phyloP scores from a whole-genome alignment of 129 eudicot genomes.

The Flaveria linearis region DNA sequence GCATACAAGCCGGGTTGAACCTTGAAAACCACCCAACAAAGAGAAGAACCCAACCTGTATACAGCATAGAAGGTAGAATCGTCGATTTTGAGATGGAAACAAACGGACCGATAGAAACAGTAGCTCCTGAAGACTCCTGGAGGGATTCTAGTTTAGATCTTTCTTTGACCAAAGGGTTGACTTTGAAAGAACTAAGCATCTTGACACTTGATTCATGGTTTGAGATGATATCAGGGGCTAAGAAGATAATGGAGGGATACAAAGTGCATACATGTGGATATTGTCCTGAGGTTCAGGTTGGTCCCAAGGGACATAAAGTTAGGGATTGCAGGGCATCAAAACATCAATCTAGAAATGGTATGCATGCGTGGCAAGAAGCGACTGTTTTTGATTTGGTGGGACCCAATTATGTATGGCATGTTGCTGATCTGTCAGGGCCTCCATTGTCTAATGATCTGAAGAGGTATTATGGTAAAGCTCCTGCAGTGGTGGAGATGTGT shows the following conservation, averaged over 20 bases:
- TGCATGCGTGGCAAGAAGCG: conserved; percentile 84
- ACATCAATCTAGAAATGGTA: conserved; percentile 62
- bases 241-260: conserved; percentile 63
- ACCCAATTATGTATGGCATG: conserved; percentile 74
- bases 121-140: conserved; percentile 18
- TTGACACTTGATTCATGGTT: conserved; percentile 57
- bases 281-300: conserved; percentile 76
- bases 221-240: conserved; percentile 53
- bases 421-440: conserved; percentile 39
- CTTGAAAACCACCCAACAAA: conserved; percentile 53
- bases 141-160: conserved; percentile 21
- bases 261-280: conserved; percentile 64
- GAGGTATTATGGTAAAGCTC: conserved; percentile 73
- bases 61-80: conserved; percentile 66
- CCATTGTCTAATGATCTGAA: conserved; percentile 53
- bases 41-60: conserved; percentile 66
- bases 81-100: conserved; percentile 52
- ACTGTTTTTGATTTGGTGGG: conserved; percentile 64
- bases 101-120: conserved; percentile 12
- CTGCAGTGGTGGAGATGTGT: conserved; percentile 68
- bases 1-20: conserved; percentile 66
- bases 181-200: conserved; percentile 34
- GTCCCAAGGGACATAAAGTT: conserved; percentile 75
- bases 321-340: conserved; percentile 66
- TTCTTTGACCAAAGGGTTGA: conserved; percentile 6